A percentile compares a stretch with the other conserved stretches of the same genome.
Conservation (phyloP, 1,284 basidiomycete species). For the Exobasidium rhododendri region DNA sequence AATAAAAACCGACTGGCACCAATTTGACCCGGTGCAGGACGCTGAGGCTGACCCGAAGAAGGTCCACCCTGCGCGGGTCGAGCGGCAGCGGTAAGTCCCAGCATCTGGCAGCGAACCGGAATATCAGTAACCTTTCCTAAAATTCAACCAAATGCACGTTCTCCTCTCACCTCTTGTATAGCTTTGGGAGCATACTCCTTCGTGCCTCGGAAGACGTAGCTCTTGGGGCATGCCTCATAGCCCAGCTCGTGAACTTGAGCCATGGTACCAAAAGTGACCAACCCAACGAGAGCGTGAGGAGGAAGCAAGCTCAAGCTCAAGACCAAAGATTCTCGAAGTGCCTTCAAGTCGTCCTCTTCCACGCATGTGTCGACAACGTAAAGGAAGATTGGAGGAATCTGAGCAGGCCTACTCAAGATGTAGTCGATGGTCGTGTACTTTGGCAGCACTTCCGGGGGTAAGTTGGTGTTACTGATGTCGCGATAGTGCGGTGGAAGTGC, state of each 20-base stretch:
- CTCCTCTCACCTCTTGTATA: slow-evolving; percentile 69
- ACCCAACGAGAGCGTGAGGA: slow-evolving; percentile 86
- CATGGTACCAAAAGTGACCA: slow-evolving; percentile 97
- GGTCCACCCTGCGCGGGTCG: slow-evolving; percentile 59
- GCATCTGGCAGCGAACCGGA: slow-evolving; percentile 62
- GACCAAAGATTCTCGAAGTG: slow-evolving; percentile 84
- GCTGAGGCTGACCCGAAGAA: slow-evolving; percentile 64
- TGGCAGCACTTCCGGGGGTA: slow-evolving; percentile 89
- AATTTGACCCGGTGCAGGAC: slow-evolving; percentile 63
- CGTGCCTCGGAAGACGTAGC: slow-evolving; percentile 97
- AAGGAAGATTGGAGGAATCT: slow-evolving; percentile 91
- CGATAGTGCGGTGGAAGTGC: slow-evolving; percentile 98
- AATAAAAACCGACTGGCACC: slow-evolving; percentile 91
- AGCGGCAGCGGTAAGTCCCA: slow-evolving; percentile 67
- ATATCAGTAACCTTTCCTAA: background rate
- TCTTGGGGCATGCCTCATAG: slow-evolving; percentile 92
- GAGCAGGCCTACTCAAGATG: slow-evolving; percentile 84
- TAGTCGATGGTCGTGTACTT: slow-evolving; percentile 99
- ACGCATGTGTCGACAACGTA: slow-evolving; percentile 97
- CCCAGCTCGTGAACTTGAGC: slow-evolving; percentile 98
- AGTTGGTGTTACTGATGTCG: slow-evolving; percentile 94
- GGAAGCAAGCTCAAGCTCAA: slow-evolving; percentile 89
- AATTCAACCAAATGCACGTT: slow-evolving; percentile 1
- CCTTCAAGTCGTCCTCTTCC: slow-evolving; percentile 92
- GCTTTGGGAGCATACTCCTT: slow-evolving; percentile 97